Base-by-base conservation (phyloP, 2,329 filamentous ascomycete species). In the Podosphaera fusca region DNA sequence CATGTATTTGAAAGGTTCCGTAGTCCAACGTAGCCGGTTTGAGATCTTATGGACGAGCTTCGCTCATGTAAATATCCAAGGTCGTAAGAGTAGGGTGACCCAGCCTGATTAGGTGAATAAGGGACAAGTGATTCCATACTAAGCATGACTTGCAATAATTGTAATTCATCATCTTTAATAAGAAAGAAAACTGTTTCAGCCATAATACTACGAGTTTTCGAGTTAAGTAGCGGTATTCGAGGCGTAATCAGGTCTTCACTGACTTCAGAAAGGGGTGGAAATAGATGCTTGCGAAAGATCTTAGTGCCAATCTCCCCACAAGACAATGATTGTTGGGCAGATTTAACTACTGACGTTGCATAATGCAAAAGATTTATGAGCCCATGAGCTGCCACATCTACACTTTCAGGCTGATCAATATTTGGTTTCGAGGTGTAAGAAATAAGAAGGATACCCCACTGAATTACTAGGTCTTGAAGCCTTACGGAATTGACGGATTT, bases 1-100 rank as follows among this genome's bases (percentile, higher is more conserved):
- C 92, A 98, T 0, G 94, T 96, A 67, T 95, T 95, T 8, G 87
- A 92, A 14, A 95, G 76, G 64, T 98, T 98, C 58, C 78, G 78
- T n/a, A 98, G 70, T 1, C 92, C 92, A n/a, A 85, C 80, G 67
- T 94, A 94, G 29, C 87, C 88, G 60, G 85, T 85, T 1, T 78
- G 70, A 1, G 86, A 81, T 60, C 87, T 80, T n/a, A 94, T 76
- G 14, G 80, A 77, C 64, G 78, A 81, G 45, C 69, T 70, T 38
- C 82, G 75, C 55, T 90, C 85, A 60, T 85, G 83, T 52, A 73
- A 69, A 64, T 74, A 77, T 3, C 71, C 71, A 2, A 84, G 70
- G 0, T 85, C 78, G 60, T 82, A 82, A 12, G 74, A 72, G 62
- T 84, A 83, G 5, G 76, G 73, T 55, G 74, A 72, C 60, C 47